These are phyloP conservation scores for Ceratobasidium sp. DNA, from an alignment of 1,284 basidiomycete species.

Conservation along the genomic window DNA sequence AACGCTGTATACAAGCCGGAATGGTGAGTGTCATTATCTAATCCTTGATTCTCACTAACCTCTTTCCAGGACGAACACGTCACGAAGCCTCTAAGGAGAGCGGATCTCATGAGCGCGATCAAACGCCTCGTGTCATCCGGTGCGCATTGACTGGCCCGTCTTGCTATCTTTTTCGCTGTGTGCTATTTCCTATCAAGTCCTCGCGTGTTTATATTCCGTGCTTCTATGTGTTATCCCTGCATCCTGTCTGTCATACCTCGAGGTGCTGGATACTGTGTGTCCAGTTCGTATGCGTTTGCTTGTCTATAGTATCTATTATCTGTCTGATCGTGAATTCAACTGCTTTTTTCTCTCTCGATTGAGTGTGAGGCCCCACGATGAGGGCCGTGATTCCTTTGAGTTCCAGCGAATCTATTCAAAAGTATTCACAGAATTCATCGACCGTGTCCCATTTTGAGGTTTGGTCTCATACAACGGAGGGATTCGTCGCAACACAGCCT, in stretches of 20 bases:
- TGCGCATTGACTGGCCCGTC: not conserved
- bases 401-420: too few species aligned
- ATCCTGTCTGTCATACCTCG: constrained; percentile 11
- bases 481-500: constrained; percentile 74
- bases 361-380: too few species aligned
- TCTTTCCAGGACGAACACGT: constrained; percentile 64
- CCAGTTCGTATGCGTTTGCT: constrained; percentile 13
- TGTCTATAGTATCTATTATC: constrained; percentile 36
- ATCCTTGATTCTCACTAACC: not conserved
- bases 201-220: not conserved
- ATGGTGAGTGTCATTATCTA: constrained; percentile 59
- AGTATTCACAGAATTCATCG: too few species aligned
- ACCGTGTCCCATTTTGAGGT: too few species aligned
- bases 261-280: constrained; percentile 18
- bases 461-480: constrained; percentile 45
- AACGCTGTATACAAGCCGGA: constrained; percentile 89
- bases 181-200: not conserved
- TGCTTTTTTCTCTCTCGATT: constrained; percentile 17
- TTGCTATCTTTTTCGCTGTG: constrained; percentile 9
- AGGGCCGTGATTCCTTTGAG: too few species aligned
- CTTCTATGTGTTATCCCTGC: not conserved
- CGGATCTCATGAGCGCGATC: constrained; percentile 77
- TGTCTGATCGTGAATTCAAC: constrained; percentile 15
- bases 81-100: constrained; percentile 77
- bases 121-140: constrained; percentile 61